Conservation (phyloP, 23 red algal species). For the Gracilaria gracilis region DNA sequence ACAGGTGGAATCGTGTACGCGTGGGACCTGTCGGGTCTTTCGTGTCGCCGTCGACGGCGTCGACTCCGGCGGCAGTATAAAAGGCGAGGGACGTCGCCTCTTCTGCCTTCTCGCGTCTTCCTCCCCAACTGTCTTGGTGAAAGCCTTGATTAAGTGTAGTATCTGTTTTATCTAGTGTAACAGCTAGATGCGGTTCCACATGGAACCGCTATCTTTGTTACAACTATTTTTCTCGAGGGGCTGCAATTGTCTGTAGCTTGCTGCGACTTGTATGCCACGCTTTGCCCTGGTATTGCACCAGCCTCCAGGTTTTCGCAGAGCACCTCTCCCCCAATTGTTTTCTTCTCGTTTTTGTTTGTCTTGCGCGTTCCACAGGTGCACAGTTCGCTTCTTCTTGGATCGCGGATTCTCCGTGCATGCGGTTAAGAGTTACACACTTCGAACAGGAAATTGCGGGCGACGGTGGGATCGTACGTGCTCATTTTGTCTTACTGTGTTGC, state of each 20-base stretch:
- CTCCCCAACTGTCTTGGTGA: constrained; percentile 75
- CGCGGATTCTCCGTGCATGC: no score
- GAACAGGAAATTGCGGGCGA: no score
- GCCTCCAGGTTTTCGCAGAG: constrained; percentile 83
- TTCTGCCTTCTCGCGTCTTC: not conserved
- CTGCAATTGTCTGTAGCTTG: constrained; percentile 47
- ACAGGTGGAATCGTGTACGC: not conserved
- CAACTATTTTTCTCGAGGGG: constrained; percentile 92
- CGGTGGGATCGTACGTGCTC: no score
- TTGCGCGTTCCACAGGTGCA: constrained; percentile 1
- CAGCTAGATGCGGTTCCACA: constrained; percentile 89
- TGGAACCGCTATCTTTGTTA: constrained; percentile 84
- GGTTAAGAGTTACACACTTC: no score
- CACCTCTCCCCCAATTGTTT: constrained; percentile 76
- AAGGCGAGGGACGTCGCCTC: not conserved
- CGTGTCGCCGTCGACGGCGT: not conserved
- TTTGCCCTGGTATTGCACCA: constrained; percentile 94
- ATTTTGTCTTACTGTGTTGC: no score
- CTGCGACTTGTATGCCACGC: constrained; percentile 62
- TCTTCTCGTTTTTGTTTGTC: not conserved
- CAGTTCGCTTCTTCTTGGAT: no score
- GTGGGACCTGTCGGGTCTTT: not conserved
- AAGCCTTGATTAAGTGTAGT: constrained; percentile 96
- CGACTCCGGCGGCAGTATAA: not conserved
- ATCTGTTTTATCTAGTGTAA: constrained; percentile 98